Conservation (phyloP, 2,329 filamentous ascomycete genomes). For the Nemania sp. region DNA sequence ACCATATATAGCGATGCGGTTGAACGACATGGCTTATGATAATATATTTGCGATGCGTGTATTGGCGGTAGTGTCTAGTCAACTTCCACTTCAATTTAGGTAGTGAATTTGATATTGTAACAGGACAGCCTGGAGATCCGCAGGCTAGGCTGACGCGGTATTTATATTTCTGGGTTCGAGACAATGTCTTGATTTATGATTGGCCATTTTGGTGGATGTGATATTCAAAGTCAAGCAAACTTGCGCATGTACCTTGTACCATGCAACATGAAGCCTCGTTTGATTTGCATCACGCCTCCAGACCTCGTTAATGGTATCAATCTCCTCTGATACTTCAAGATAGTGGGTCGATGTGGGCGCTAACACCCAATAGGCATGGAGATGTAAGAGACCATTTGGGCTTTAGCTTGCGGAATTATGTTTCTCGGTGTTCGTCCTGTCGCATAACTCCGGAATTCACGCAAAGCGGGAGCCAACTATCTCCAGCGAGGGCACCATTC, state of each 20-base stretch:
- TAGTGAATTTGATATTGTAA: background rate
- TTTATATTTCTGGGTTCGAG: background rate
- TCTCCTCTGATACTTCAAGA: too few relatives aligned
- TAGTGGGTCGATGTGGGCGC: too few relatives aligned
- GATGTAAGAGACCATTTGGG: background rate
- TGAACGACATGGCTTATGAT: conserved; percentile 45
- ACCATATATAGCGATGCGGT: conserved; percentile 50
- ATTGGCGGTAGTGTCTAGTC: background rate
- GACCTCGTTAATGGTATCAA: too few relatives aligned
- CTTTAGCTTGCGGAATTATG: background rate
- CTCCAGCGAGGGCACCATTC: background rate
- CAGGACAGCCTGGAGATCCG: too few relatives aligned
- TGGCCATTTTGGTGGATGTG: too few relatives aligned
- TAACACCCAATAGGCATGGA: background rate
- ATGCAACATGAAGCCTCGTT: too few relatives aligned
- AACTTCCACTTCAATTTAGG: background rate
- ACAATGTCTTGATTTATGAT: too few relatives aligned
- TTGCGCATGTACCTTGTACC: too few relatives aligned
- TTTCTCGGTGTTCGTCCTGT: conserved; percentile 10
- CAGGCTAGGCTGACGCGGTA: background rate
- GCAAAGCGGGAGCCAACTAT: background rate
- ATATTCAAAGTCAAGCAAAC: too few relatives aligned
- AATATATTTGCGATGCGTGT: background rate
- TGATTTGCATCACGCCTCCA: too few relatives aligned
- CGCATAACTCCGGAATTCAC: background rate